Percentiles rank a stretch among this genome's conserved stretches.
phyloP scores from a whole-genome alignment of 345 rosid species.

The Eucalyptus grandis region DNA sequence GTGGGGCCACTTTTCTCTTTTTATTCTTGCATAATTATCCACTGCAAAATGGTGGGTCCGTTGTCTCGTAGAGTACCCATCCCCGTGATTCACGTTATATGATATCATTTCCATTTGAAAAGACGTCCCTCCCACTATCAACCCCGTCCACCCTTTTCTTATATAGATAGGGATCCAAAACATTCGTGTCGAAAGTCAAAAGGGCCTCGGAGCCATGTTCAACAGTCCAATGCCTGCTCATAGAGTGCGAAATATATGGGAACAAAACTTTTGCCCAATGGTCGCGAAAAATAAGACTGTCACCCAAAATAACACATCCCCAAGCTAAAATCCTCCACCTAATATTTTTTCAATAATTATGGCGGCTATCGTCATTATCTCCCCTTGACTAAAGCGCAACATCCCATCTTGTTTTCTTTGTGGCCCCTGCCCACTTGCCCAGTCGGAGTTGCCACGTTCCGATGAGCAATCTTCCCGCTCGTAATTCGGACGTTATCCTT shows the following conservation, averaged over 20 bases:
- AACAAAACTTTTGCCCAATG: too few species aligned
- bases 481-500: not conserved
- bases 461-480: not conserved
- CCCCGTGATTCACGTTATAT: too few species aligned
- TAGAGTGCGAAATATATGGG: accelerated
- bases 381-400: not conserved
- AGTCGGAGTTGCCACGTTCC: not conserved
- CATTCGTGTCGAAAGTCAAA: too few species aligned
- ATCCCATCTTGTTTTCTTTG: not conserved
- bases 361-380: not conserved
- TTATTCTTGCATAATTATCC: constrained; percentile 3
- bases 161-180: too few species aligned
- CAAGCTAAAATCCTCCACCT: not conserved
- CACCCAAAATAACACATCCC: not conserved
- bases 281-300: too few species aligned
- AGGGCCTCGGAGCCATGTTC: too few species aligned
- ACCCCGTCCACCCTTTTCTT: too few species aligned
- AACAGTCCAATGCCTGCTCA: accelerated
- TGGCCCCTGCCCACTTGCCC: not conserved
- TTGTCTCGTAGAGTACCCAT: too few species aligned
- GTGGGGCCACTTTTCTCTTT: not conserved
- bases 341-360: not conserved
- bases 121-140: too few species aligned
- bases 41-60: not conserved
- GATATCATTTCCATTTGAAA: too few species aligned